A percentile compares a stretch with the other conserved stretches of the same genome.
Evolutionary conservation across 1,284 basidiomycete genomes (phyloP).

Genomic region (Boletellus dicymbophilus): DNA sequence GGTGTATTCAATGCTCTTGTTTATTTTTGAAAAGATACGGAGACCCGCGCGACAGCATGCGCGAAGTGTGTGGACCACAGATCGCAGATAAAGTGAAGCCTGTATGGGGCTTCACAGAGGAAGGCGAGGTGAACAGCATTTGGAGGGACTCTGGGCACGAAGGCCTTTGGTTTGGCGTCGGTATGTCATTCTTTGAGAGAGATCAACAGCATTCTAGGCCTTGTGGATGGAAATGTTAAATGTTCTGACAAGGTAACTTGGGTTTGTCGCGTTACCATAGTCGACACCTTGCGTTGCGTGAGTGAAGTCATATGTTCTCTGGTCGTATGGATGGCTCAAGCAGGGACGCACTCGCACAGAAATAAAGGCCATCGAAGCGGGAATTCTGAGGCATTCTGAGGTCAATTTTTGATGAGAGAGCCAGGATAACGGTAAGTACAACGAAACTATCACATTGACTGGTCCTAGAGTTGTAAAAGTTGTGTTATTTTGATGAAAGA

Average conservation of each 20-base stretch:
- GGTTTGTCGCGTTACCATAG: slow-evolving; percentile 35
- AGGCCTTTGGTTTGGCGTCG: slow-evolving; percentile 38
- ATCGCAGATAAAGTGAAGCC: slow-evolving; percentile 38
- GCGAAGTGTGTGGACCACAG: slow-evolving; percentile 38
- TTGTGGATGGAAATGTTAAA: too few species aligned
- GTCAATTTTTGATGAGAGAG: slow-evolving; percentile 27
- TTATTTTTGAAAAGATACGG: slow-evolving; percentile 32
- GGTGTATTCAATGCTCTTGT: too few species aligned
- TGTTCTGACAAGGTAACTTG: slow-evolving; percentile 38
- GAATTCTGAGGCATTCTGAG: slow-evolving; percentile 29
- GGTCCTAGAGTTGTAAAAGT: too few species aligned
- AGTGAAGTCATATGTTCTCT: too few species aligned
- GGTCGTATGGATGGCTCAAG: too few species aligned
- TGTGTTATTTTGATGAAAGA: neutral
- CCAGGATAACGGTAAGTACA: too few species aligned
- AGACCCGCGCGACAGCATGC: slow-evolving; percentile 33
- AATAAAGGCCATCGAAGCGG: slow-evolving; percentile 34
- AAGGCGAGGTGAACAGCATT: slow-evolving; percentile 45
- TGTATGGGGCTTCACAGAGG: slow-evolving; percentile 47
- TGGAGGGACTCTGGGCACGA: slow-evolving; percentile 36
- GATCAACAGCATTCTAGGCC: too few species aligned
- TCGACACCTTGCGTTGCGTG: slow-evolving; percentile 40
- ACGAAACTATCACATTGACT: too few species aligned
- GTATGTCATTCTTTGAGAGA: too few species aligned
- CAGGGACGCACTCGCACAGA: too few species aligned